A percentile compares a stretch with the other conserved stretches of the same genome.
Conservation (phyloP, 768 basidiomycete genomes). For the Lentinula raphanica region DNA sequence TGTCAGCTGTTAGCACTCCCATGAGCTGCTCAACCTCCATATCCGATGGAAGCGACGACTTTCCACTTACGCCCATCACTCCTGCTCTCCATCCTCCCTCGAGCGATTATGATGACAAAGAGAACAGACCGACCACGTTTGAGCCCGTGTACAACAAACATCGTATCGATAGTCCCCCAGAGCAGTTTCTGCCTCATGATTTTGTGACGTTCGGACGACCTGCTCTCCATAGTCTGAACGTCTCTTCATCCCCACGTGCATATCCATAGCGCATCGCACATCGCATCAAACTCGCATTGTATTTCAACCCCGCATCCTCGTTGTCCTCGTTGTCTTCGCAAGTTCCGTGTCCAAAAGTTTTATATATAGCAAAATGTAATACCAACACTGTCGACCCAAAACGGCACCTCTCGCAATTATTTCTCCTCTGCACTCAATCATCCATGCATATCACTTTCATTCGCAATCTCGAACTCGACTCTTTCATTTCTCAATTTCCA, state of each 20-base stretch:
- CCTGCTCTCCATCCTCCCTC: constrained; percentile 48
- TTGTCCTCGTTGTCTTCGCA: constrained; percentile 25
- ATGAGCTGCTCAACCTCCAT: constrained; percentile 67
- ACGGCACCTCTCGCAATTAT: constrained; percentile 53
- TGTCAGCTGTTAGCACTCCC: constrained; percentile 63
- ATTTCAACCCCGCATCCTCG: constrained; percentile 24
- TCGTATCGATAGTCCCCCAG: constrained; percentile 60
- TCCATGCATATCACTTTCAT: constrained; percentile 63
- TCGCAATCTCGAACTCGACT: constrained; percentile 41
- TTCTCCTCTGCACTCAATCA: constrained; percentile 53
- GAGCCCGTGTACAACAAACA: constrained; percentile 72
- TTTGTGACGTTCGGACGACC: constrained; percentile 75
- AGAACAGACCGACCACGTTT: constrained; percentile 67
- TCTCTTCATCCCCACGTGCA: constrained; percentile 52
- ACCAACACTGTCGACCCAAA: constrained; percentile 49
- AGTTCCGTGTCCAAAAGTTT: constrained; percentile 43
- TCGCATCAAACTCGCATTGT: constrained; percentile 25
- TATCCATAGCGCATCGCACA: constrained; percentile 46
- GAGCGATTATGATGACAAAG: constrained; percentile 76
- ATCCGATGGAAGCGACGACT: constrained; percentile 77
- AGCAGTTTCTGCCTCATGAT: constrained; percentile 77
- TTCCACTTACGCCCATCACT: constrained; percentile 77
- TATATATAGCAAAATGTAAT: constrained; percentile 75
- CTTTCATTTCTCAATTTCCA: background rate
- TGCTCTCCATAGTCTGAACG: constrained; percentile 73